Conservation (phyloP, 2,329 filamentous ascomycete genomes). For the Alternaria sp. region DNA sequence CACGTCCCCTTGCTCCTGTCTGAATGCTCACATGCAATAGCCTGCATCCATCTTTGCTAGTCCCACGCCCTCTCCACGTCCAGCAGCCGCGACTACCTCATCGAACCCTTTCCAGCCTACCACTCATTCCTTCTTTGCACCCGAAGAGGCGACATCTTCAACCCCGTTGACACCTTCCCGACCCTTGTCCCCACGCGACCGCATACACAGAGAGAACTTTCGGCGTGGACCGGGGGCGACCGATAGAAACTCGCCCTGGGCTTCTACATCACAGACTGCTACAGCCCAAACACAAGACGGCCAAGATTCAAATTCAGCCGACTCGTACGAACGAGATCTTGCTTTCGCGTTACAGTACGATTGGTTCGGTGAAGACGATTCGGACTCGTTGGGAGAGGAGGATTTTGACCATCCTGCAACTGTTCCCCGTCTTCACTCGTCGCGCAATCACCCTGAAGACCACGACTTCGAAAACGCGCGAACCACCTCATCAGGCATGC, state of each 20-base stretch:
- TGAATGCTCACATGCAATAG: constrained; percentile 14
- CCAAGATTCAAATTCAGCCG: neutral
- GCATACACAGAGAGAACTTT: neutral
- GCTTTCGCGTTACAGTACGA: constrained; percentile 20
- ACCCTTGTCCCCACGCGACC: neutral
- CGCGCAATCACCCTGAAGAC: neutral
- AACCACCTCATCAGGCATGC: neutral
- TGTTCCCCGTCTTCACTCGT: neutral
- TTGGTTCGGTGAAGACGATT: constrained; percentile 10
- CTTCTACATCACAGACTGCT: neutral
- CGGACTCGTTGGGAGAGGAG: neutral
- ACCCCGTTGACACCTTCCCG: neutral
- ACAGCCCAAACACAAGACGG: constrained; percentile 10
- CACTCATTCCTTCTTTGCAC: neutral
- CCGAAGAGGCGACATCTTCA: neutral
- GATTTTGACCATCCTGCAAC: neutral
- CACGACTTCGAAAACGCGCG: neutral
- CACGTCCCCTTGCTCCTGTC: neutral
- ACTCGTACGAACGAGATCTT: constrained; percentile 14
- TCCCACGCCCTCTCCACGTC: constrained; percentile 8
- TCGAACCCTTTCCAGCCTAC: constrained; percentile 1
- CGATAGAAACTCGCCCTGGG: no score
- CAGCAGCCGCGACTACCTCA: constrained; percentile 1
- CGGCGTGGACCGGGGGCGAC: neutral
- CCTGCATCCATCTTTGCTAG: constrained; percentile 7